Evolutionary conservation across 176 grass and related monocot genomes (phyloP).

Genomic region (Alloteropsis semialata): DNA sequence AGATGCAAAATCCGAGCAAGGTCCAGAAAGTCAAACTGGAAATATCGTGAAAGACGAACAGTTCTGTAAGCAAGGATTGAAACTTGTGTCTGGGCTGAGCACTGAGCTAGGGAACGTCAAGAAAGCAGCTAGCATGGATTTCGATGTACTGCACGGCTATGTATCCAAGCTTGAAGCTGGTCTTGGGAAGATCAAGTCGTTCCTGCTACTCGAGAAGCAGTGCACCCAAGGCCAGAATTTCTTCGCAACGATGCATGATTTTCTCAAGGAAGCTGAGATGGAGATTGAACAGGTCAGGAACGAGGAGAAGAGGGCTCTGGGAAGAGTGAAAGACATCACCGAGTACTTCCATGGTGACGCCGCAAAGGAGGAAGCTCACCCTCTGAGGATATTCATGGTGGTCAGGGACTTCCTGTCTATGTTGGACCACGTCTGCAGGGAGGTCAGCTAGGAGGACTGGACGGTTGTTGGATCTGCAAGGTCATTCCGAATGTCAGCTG

Average conservation of each 20-base stretch:
- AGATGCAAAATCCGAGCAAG: conserved; percentile 42
- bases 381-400: conserved; percentile 93
- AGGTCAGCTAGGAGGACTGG: conserved; percentile 76
- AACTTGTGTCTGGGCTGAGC: conserved; percentile 72
- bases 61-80: conserved; percentile 70
- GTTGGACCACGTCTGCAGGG: conserved; percentile 90
- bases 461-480: conserved; percentile 63
- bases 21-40: conserved; percentile 25
- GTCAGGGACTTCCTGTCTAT: conserved; percentile 82
- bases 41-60: conserved; percentile 52
- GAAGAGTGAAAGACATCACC: conserved; percentile 64
- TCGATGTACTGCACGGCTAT: conserved; percentile 77
- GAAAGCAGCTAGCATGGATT: conserved; percentile 91
- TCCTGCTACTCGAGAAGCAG: conserved; percentile 61
- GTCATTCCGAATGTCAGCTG: conserved; percentile 63
- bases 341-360: conserved; percentile 81
- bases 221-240: conserved; percentile 58
- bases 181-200: conserved; percentile 54
- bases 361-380: conserved; percentile 71
- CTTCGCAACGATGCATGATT: conserved; percentile 57
- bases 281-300: conserved; percentile 54
- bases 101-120: conserved; percentile 77
- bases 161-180: conserved; percentile 77
- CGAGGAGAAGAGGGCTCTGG: conserved; percentile 61
- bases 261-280: conserved; percentile 58